Base-by-base conservation (phyloP, 192 early-diverging fungal genomes). In the Chytriomyces confervae region DNA sequence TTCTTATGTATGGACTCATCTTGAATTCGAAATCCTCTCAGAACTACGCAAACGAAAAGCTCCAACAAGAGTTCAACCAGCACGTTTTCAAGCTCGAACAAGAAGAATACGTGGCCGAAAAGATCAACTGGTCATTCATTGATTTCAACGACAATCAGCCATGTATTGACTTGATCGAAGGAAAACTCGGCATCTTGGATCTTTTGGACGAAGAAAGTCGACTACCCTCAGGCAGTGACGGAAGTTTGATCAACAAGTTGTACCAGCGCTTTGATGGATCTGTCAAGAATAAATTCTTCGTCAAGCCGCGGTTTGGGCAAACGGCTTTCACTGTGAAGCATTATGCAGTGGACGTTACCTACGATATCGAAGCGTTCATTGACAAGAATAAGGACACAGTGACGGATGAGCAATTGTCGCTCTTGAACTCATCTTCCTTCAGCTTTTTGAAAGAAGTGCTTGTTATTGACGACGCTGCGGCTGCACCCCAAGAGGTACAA, bases 341-440 rank as follows among this genome's bases (percentile, higher is more conserved):
- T 84, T 99, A 98, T 81, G 98, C 98, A n/a, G 87, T 91, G 77
- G 95, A 95, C 77, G 98, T 99, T 45, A 89, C 89, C n/a, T 99
- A 99, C 78, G 95, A 97, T 62, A 91, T 93, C 24, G 96, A 96
- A 9, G 94, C 93, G 27, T 98, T 99, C 79, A 87, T 98, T 66
- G 98, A 99, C 81, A 99, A 99, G 88, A 99, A 99, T 85, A 94
- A 93, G 83, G 98, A 99, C 86, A 98, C 97, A 11, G 95, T 99
- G 18, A 92, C 95, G 7, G 96, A 97, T 46, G 97, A 99, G 82
- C 83, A 94, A 71, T 84, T 96, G 82, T 88, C 88, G 29, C 80
- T 95, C 46, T 86, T 98, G 69, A 92, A 93, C 73, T 90, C 90
- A 36, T 86, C 91, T 57, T 86, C 89, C 5, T 95, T 93, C 82